Base-by-base conservation (phyloP, 106 monocot genomes). In the Iris macrosiphon region DNA sequence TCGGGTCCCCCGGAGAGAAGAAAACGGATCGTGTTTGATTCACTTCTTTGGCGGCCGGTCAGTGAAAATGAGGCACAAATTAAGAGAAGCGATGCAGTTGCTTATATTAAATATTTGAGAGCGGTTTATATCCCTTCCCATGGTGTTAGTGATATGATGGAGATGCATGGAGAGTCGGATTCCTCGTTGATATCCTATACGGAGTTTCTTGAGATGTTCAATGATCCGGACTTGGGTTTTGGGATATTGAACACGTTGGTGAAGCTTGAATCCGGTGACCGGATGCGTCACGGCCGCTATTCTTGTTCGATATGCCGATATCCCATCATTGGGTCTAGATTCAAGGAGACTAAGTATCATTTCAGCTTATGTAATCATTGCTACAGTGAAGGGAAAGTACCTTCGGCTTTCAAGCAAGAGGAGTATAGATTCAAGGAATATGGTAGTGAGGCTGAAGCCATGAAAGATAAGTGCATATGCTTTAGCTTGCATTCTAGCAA, bases 141-240 rank as follows among this genome's bases (percentile, higher is more conserved):
- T 65, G 80, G 96, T 45, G 46, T 75, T 40, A 85, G 90, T 55
- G 96, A 85, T 49, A 79, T 88, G 80, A 55, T 85, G 71, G 96
- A 98, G 61, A 30, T 90, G 55, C 90, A 75, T 63, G 86, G 90
- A 16, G 86, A 83, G 60, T 73, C 90, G 9, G 83, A 98, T 59
- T 49, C 77, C 43, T 79, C 90, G 4, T 44, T 71, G 69, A 63
- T 98, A 20, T 87, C 96, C 2, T 98, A 71, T 50, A 13, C 68
- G 12, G 90, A 90, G 63, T 98, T 90, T 51, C 49, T 87, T 14
- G 87, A 90, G 57, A 98, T 98, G 76, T 98, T 98, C 65, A 75
- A 91, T 78, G 96, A 98, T 57, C 79, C 69, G 17, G 90, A 98
- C 53, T 83, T 90, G 96, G 96, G 96, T n/a, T 98, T 98, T 77